Conservation (phyloP, 345 rosid genomes). For the Populus ilicifolia region DNA sequence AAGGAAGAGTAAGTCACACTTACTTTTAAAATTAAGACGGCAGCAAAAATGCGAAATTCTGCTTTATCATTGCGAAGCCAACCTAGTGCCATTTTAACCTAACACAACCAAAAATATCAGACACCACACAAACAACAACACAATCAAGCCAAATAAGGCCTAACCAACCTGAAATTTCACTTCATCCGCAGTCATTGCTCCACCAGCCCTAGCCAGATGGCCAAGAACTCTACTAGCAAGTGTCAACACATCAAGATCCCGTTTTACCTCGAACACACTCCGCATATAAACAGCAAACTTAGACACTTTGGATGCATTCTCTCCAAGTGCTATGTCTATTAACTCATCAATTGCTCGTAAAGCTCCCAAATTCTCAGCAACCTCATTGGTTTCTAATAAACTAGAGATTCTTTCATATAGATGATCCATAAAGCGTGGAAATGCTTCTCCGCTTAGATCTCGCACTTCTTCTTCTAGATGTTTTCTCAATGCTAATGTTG, state of each 20-base stretch:
- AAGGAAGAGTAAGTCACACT: neutral
- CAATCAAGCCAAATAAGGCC: neutral
- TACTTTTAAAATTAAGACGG: constrained; percentile 91
- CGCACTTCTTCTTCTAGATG: constrained; percentile 82
- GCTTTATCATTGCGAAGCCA: constrained; percentile 92
- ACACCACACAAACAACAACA: constrained; percentile 1
- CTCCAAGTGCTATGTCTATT: constrained; percentile 90
- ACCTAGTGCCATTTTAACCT: constrained; percentile 83
- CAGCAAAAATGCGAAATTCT: constrained; percentile 84
- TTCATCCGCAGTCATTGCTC: constrained; percentile 99
- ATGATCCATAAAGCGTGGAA: constrained; percentile 85
- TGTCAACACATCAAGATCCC: constrained; percentile 75
- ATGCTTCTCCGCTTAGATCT: constrained; percentile 85
- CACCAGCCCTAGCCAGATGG: constrained; percentile 96
- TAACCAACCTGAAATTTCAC: constrained; percentile 81
- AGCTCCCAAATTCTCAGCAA: constrained; percentile 88
- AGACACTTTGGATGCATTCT: constrained; percentile 93
- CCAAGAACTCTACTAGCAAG: constrained; percentile 97
- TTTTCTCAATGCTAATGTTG: constrained; percentile 73
- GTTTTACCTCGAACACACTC: constrained; percentile 70
- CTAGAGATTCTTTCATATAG: constrained; percentile 65
- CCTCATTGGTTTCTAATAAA: constrained; percentile 68
- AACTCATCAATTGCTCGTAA: constrained; percentile 85
- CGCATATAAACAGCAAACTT: constrained; percentile 75
- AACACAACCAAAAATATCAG: constrained; percentile 17